Evolutionary conservation across 139 green algal genomes (phyloP).

Genomic region (Dunaliella primolecta): DNA sequence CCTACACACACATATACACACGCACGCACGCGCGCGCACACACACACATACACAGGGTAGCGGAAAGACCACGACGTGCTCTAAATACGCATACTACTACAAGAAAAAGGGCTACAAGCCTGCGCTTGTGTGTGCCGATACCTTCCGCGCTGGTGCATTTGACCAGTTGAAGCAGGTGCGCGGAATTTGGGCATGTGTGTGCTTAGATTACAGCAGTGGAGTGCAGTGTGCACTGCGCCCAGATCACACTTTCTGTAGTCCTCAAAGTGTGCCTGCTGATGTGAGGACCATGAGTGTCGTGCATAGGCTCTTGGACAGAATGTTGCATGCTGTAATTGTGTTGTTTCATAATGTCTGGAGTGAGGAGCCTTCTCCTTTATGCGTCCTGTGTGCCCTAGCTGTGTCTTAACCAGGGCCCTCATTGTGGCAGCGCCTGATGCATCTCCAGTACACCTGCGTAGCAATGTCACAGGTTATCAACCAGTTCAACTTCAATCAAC

Average conservation of each 20-base stretch:
- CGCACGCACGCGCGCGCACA: not conserved
- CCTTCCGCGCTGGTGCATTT: constrained; percentile 91
- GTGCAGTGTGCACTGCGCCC: not conserved
- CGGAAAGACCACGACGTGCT: constrained; percentile 98
- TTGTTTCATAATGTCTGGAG: no score
- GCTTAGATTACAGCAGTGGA: not conserved
- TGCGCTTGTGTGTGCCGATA: constrained; percentile 96
- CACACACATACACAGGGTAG: constrained; percentile 54
- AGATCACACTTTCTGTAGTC: not conserved
- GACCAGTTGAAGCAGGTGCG: constrained; percentile 96
- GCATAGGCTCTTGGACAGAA: not conserved
- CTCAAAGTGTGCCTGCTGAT: not conserved
- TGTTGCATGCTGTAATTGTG: no score
- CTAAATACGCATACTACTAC: constrained; percentile 94
- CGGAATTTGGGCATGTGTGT: not conserved
- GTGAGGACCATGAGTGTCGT: not conserved
- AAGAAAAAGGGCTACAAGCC: constrained; percentile 97
- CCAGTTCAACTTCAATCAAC: no score
- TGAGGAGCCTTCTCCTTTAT: no score
- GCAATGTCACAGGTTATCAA: no score
- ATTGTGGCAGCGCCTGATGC: no score
- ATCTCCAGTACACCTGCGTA: no score
- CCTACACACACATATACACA: not conserved
- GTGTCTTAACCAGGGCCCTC: no score
- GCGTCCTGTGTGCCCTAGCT: no score